Percentiles rank a stretch among this genome's conserved stretches.
Evolutionary conservation across 2,329 filamentous ascomycete species (phyloP).

Genomic region (Sporothrix pallida): DNA sequence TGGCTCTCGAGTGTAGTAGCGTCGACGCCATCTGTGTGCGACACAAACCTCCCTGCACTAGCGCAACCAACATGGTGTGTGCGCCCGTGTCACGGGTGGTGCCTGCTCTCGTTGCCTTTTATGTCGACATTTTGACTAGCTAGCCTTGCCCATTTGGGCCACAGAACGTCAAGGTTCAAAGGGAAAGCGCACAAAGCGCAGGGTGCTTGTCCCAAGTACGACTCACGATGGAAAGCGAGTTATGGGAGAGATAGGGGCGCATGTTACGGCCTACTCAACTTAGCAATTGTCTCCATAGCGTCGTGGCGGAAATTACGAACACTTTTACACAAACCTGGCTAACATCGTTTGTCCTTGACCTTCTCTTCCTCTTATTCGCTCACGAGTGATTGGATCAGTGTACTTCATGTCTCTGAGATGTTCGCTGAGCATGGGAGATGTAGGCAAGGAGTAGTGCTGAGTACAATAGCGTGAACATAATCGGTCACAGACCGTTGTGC

Average conservation of each 20-base stretch:
- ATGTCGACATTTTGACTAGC: background rate
- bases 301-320: too few species aligned
- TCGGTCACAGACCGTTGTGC: background rate
- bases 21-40: slow-evolving; percentile 17
- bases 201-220: background rate
- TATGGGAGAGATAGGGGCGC: background rate
- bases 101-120: background rate
- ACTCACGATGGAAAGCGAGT: background rate
- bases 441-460: background rate
- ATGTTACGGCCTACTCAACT: too few species aligned
- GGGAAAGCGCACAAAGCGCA: background rate
- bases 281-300: too few species aligned
- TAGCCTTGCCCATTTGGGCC: background rate
- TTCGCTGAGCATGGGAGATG: background rate
- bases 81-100: slow-evolving; percentile 29
- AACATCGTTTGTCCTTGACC: too few species aligned
- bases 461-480: background rate
- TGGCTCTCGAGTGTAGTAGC: slow-evolving; percentile 3
- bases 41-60: slow-evolving; percentile 30
- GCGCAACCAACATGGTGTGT: slow-evolving; percentile 28
- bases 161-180: background rate
- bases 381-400: too few species aligned
- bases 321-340: too few species aligned
- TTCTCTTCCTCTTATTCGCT: too few species aligned
- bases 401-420: background rate